These are phyloP conservation scores for Ganoderma sinense DNA, from an alignment of 1,284 basidiomycete species.

Conservation along the genomic window DNA sequence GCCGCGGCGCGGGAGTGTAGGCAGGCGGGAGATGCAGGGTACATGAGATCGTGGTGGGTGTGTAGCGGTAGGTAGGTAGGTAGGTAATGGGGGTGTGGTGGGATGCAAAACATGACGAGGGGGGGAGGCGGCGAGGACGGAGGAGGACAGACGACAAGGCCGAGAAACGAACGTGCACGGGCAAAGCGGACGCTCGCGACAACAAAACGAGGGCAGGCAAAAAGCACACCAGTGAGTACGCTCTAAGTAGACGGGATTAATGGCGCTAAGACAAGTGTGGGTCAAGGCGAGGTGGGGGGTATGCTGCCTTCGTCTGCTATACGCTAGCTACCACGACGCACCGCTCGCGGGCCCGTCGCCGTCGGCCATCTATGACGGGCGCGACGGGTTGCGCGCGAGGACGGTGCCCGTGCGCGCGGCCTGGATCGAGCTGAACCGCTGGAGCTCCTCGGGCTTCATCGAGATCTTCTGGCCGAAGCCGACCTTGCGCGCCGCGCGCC, in stretches of 20 bases:
- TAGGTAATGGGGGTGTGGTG: neutral
- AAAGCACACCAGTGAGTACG: constrained; percentile 18
- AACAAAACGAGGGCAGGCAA: constrained; percentile 28
- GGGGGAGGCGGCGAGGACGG: constrained; percentile 5
- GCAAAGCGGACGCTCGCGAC: constrained; percentile 13
- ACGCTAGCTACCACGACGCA: constrained; percentile 14
- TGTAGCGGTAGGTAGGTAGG: neutral
- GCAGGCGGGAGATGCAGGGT: neutral
- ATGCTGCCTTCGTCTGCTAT: constrained; percentile 29
- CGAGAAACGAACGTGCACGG: constrained; percentile 29
- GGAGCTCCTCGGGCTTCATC: constrained; percentile 85
- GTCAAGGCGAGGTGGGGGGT: constrained; percentile 23
- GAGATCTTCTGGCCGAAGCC: constrained; percentile 84
- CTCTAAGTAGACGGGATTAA: constrained; percentile 13
- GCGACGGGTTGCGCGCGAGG: constrained; percentile 80
- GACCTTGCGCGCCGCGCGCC: constrained; percentile 84
- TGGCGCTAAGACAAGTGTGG: constrained; percentile 15
- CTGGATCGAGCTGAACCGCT: constrained; percentile 87
- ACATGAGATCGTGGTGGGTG: neutral
- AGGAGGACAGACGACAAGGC: neutral
- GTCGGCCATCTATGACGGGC: constrained; percentile 53
- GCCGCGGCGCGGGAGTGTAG: neutral
- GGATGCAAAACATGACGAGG: constrained; percentile 6
- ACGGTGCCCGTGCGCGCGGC: constrained; percentile 79
- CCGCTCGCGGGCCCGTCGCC: constrained; percentile 13